These are phyloP conservation scores for Scedosporium aurantiacum DNA, from an alignment of 2,329 filamentous ascomycete species.

Conservation along the genomic window DNA sequence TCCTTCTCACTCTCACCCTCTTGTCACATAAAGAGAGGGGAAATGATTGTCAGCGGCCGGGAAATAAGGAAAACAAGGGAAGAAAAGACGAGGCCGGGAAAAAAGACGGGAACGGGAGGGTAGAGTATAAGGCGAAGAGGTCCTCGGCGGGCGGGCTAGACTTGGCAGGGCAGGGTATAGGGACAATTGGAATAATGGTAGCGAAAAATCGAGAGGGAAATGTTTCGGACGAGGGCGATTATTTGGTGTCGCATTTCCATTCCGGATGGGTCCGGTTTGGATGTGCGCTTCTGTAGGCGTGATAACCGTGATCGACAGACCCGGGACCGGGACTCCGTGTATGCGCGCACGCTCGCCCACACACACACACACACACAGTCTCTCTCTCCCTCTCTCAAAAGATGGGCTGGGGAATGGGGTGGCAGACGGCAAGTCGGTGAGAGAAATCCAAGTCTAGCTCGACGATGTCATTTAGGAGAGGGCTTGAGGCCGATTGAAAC, in stretches of 20 bases:
- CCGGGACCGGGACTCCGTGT: conserved; percentile 4
- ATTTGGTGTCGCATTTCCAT: conserved; percentile 2
- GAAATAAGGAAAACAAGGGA: conserved; percentile 8
- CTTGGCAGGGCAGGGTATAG: background rate
- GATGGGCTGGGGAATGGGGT: background rate
- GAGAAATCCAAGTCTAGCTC: no score
- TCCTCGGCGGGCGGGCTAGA: background rate
- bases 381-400: no score
- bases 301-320: conserved; percentile 9
- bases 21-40: background rate
- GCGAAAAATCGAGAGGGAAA: background rate
- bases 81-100: conserved; percentile 7
- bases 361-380: background rate
- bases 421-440: background rate
- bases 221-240: conserved; percentile 4
- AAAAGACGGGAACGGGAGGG: conserved; percentile 6
- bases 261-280: conserved; percentile 5
- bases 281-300: conserved; percentile 5
- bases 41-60: background rate
- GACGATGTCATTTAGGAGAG: no score
- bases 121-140: conserved; percentile 2
- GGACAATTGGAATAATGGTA: background rate
- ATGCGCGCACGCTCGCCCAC: background rate
- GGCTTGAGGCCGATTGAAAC: no score
- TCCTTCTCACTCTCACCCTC: conserved; percentile 2